Percentiles rank a stretch among this genome's conserved stretches.
Conservation (phyloP, 495 filamentous ascomycete genomes). For the Lasiosphaeris hirsuta region DNA sequence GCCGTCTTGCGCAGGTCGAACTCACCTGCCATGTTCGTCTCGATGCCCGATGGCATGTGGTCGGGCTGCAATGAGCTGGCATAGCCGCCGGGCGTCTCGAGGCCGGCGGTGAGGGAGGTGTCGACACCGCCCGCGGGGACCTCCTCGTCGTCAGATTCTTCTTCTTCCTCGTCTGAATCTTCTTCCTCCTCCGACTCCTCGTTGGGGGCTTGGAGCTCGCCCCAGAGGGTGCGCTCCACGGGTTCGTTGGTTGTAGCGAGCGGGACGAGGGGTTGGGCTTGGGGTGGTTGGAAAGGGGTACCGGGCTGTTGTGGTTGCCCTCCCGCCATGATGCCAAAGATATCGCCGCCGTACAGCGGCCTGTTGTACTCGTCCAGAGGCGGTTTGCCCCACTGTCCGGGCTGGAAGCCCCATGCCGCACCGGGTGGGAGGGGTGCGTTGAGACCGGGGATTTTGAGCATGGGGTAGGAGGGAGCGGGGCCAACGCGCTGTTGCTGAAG, state of each 20-base stretch:
- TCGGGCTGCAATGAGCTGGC: slow-evolving; percentile 68
- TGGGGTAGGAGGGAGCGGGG: slow-evolving; percentile 88
- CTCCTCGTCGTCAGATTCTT: slow-evolving; percentile 58
- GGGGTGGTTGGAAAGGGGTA: slow-evolving; percentile 30
- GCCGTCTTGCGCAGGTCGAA: slow-evolving; percentile 83
- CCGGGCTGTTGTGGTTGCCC: slow-evolving; percentile 45
- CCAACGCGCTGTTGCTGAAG: slow-evolving; percentile 95
- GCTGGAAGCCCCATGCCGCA: slow-evolving; percentile 92
- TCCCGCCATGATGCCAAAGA: slow-evolving; percentile 68
- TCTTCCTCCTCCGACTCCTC: slow-evolving; percentile 79
- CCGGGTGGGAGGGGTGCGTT: slow-evolving; percentile 95
- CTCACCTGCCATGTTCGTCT: slow-evolving; percentile 75
- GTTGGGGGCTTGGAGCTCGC: slow-evolving; percentile 82
- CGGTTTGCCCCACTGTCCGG: slow-evolving; percentile 93
- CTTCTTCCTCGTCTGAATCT: slow-evolving; percentile 68
- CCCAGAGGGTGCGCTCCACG: slow-evolving; percentile 87
- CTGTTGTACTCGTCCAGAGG: slow-evolving; percentile 88
- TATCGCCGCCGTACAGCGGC: slow-evolving; percentile 88
- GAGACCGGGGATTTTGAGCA: slow-evolving; percentile 86
- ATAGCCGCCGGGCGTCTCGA: slow-evolving; percentile 80
- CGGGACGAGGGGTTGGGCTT: slow-evolving; percentile 34
- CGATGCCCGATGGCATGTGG: slow-evolving; percentile 42
- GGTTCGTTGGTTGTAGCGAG: slow-evolving; percentile 64
- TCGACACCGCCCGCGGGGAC: slow-evolving; percentile 58
- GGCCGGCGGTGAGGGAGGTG: slow-evolving; percentile 59